Evolutionary conservation across 2,329 filamentous ascomycete genomes (phyloP), one percentile per base, ranked within the genome.

Genomic region (Botrytis byssoidea): DNA sequence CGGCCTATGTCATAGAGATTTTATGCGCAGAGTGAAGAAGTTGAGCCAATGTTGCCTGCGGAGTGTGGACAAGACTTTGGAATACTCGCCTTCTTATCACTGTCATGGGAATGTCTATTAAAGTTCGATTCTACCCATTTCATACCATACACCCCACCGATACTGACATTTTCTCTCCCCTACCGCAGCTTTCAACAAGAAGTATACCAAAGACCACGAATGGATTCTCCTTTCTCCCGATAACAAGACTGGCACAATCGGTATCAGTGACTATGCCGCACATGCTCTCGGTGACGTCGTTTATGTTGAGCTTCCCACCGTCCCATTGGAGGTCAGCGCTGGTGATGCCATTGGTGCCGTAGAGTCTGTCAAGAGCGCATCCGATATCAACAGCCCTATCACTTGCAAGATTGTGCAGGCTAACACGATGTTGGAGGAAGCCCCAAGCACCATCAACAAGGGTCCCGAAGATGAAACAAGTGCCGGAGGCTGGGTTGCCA

Each of bases 331-430:
- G 79, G 88, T 97, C 75, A 84, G 84, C 74, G 88, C 90, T 73
- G 94, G 94, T 80, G 95, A 98, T 81, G 88, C 92, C 77, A 92
- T 98, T 78, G 96, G 96, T 78, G 94, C 95, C 75, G 95, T 99
- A 79, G 96, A 99, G 86, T 98, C 94, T 4, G 96, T 99, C 83
- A 99, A 99, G 88, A 96, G 92, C 76, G 96, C 96, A n/a, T 95
- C 93, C 76, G 96, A 99, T 83, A 97, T 99, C 86, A 92, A 97
- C 85, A 91, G 94, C 22, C 96, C 96, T 29, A 88, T 98, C 77
- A 85, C 88, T 70, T 95, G 95, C 81, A 92, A 85, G 78, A 89
- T 99, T 75, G 87, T 89, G 55, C 89, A 92, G 80, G 87, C 91
- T 80, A 99, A 99, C 85, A 81, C 81, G 18, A 81, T 86, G 74